Conservation (phyloP, 257 asterid species). For the Vinca minor region DNA sequence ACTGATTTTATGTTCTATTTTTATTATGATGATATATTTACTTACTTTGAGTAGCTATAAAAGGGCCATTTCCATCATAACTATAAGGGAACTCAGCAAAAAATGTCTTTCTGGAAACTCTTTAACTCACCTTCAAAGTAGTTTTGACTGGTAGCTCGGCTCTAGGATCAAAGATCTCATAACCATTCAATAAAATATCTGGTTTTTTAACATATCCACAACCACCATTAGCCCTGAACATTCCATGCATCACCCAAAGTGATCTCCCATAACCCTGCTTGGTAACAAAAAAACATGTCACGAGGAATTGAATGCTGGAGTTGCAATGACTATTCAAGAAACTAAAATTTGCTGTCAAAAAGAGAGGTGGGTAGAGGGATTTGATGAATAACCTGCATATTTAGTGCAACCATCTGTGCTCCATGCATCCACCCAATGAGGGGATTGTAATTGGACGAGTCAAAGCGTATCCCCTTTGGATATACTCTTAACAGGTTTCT, state of each 20-base stretch:
- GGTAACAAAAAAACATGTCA: constrained; percentile 9
- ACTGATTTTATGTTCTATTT: neutral
- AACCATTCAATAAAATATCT: constrained; percentile 44
- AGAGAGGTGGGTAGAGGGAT: neutral
- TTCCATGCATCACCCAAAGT: constrained; percentile 94
- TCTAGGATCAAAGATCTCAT: constrained; percentile 57
- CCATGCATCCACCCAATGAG: constrained; percentile 87
- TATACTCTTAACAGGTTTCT: constrained; percentile 67
- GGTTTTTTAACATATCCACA: constrained; percentile 91
- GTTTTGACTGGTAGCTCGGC: constrained; percentile 50
- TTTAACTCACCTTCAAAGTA: constrained; percentile 54
- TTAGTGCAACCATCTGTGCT: constrained; percentile 96
- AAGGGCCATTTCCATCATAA: neutral
- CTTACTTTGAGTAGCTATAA: neutral
- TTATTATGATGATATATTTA: neutral
- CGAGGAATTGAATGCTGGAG: neutral
- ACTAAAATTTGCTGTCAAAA: neutral
- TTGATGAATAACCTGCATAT: constrained; percentile 66
- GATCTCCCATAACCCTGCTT: constrained; percentile 85
- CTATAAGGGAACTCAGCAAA: neutral
- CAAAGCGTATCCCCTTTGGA: constrained; percentile 79
- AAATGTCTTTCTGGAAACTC: neutral
- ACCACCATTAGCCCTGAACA: constrained; percentile 85
- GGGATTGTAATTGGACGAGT: constrained; percentile 95
- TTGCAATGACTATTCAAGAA: neutral